Conservation (phyloP, 805 yeast species). For the Priceomyces medius region DNA sequence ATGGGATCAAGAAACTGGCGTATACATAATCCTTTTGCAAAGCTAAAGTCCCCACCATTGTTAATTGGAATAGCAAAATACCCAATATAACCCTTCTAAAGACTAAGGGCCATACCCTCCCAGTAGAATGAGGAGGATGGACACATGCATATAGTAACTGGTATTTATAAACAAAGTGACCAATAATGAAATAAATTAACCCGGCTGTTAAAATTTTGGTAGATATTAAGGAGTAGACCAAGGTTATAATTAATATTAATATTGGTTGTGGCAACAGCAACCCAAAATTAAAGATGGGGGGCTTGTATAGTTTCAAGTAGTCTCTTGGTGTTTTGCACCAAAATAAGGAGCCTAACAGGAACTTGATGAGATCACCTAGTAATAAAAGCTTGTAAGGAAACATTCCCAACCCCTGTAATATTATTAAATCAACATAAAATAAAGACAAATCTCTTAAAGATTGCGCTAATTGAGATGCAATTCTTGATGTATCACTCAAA, state of each 20-base stretch:
- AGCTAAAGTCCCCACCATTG: conserved; percentile 89
- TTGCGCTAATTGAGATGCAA: conserved; percentile 83
- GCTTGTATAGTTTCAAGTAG: conserved; percentile 68
- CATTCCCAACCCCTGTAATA: conserved; percentile 82
- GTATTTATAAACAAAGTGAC: conserved; percentile 87
- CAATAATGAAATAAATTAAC: conserved; percentile 74
- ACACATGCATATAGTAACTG: conserved; percentile 87
- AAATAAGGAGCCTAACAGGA: conserved; percentile 53
- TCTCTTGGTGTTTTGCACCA: conserved; percentile 86
- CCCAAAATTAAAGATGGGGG: conserved; percentile 92
- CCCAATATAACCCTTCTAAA: conserved; percentile 83
- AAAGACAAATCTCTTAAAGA: conserved; percentile 76
- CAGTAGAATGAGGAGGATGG: conserved; percentile 96
- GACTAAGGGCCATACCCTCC: conserved; percentile 92
- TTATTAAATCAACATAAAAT: conserved; percentile 84
- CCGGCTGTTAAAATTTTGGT: conserved; percentile 86
- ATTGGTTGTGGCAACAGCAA: conserved; percentile 89
- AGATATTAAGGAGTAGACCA: conserved; percentile 86
- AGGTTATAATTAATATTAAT: conserved; percentile 76
- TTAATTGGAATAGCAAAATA: conserved; percentile 76
- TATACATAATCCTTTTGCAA: conserved; percentile 75
- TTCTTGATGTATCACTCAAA: conserved; percentile 82
- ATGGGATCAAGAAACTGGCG: conserved; percentile 70
- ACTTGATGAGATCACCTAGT: conserved; percentile 72
- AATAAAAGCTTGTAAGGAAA: conserved; percentile 85